Base-by-base conservation (phyloP, 169 alveolate genomes). In the Plasmodium malariae region DNA sequence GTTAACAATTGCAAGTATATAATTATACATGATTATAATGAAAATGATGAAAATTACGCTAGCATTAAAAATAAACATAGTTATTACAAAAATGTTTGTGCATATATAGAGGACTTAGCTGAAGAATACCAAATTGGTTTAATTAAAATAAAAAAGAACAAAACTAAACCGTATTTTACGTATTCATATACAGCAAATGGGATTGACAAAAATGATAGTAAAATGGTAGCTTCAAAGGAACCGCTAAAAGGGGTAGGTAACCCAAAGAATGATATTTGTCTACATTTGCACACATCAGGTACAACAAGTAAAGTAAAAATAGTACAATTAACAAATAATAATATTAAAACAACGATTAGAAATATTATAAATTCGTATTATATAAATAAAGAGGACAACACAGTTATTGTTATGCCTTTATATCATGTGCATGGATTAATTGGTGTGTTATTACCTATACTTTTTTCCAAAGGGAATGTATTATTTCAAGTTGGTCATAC, bases 381-480 rank as follows among this genome's bases (percentile, higher is more conserved):
- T 48, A 37, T 83, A 59, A 83, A 54, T 40, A 48, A n/a, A 49
- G 65, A 83, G n/a, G 91, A 83, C 59, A 83, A 83, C 32, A 83
- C 91, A 24, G 49, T 83, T 14, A 43, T 83, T 9, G 83, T 83
- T 26, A 83, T 83, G 91, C 91, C 91, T 7, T 70, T 83, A 19
- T 83, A 67, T 51, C 91, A 83, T 83, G 91, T 83, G 17, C 91
- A 83, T 67, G 91, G 91, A 26, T 60, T 83, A n/a, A 83, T 83
- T 5, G 91, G 91, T 19, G 91, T 83, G 3, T 37, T 83, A 51
- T 34, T 83, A 45, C 91, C 91, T 1, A 83, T 67, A 0, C 17
- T 83, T 7, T 54, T 28, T 67, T 34, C 73, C 7, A 83, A 83
- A 67, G 91, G 91, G 14, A 83, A 83, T 83, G 49, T 83, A 5